Base-by-base conservation (phyloP, 1,284 basidiomycete genomes). In the Stygiomarasmius scandens region DNA sequence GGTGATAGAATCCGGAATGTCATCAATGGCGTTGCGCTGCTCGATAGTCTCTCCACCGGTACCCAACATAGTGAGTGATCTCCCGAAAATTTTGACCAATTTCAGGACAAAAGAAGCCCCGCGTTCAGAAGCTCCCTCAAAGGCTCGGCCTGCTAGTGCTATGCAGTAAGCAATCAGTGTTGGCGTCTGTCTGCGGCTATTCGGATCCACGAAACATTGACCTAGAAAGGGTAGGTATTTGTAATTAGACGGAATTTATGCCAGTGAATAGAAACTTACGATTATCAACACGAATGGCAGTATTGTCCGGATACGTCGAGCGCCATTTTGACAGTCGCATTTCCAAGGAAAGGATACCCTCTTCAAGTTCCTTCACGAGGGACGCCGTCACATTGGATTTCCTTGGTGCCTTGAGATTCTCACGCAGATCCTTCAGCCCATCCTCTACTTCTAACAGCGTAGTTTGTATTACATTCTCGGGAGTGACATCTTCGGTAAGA, bases 1-100 rank as follows among this genome's bases (percentile, higher is more conserved):
- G 23, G 34, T 10, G 43, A 52, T 51, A 22, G 46, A 23, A 3
- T 55, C 47, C 14, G 54, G 54, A 25, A 55, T 55, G 14, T 22
- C 24, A 11, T 36, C 25, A 3, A 55, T 46, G 12, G 46, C 54
- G 19, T 25, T 25, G 25, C 22, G 14, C 20, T 55, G 54, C 16
- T 19, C 36, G 10, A n/a, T 14, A 27, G 47, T 55, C 8, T 46
- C 32, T 3, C 53, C 53, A 5, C 27, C 45, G n/a, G 16, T 10
- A n/a, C n/a, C n/a, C 12, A 54, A 27, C 10, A 16, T 16, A 20
- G 45, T 36, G n/a, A 54, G 5, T 34, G 25, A 23, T 11, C 23
- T 22, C 12, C 53, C 53, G 23, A 54, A 54, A 3, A 48, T 16
- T 43, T 54, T 54, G 8, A 54, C 2, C n/a, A 22, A 16, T 36